Base-by-base conservation (phyloP, 768 basidiomycete species). In the Leucocoprinus sp. region DNA sequence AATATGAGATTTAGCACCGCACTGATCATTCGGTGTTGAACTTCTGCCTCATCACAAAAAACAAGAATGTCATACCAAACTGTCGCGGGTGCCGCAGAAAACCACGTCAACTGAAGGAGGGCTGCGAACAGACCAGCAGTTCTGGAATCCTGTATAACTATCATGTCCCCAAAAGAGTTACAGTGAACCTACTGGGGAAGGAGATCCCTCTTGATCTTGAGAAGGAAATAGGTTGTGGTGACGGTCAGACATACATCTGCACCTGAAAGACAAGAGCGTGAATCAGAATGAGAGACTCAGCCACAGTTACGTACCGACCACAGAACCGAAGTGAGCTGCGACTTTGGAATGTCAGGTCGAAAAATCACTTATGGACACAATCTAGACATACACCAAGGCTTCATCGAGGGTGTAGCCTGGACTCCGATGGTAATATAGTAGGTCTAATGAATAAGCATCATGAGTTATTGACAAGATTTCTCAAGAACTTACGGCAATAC, bases 1-100 rank as follows among this genome's bases (percentile, higher is more conserved):
- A 63, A 58, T 7, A 62, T 54, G 22, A 66, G 54, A 43, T 64
- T 64, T 33, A 66, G 58, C 54, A 64, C 54, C 12, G 64, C 61
- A 51, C 63, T 65, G 33, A 33, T 11, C 2, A 4, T 26, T 9
- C 15, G 23, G 8, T 23, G 23, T 36, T 19, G n/a, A n/a, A n/a
- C n/a, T n/a, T n/a, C n/a, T n/a, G n/a, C n/a, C n/a, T n/a, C n/a
- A n/a, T n/a, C n/a, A n/a, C n/a, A n/a, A n/a, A n/a, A n/a, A n/a
- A n/a, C n/a, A n/a, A n/a, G n/a, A n/a, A n/a, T n/a, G n/a, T n/a
- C 54, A 26, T 46, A 65, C 63, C 64, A 66, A 12, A 64, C 11
- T 17, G 62, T 56, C 33, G 64, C 63, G n/a, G 64, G 63, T 22
- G 61, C 57, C 8, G 60, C 60, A 8, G 62, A 60, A 33, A 59